phyloP scores from a whole-genome alignment of 2,329 filamentous ascomycete genomes.

The Cordyceps cicadae region DNA sequence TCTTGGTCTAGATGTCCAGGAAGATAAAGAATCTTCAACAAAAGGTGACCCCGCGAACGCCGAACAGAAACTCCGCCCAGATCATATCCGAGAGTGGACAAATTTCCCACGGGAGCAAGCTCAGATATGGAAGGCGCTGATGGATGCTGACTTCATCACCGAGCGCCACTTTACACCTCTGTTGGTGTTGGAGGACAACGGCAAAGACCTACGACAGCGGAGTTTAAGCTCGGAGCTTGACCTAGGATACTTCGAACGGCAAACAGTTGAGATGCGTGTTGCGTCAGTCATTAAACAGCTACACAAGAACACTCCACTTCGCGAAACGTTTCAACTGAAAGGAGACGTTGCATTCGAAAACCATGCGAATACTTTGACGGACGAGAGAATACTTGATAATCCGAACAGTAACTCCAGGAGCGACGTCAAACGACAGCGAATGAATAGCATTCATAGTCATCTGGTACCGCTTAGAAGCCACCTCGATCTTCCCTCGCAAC shows the following conservation, averaged over 20 bases:
- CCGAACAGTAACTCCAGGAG: no score
- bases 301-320: neutral
- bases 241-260: conserved; percentile 3
- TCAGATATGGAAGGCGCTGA: neutral
- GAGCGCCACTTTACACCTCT: neutral
- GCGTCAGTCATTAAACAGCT: neutral
- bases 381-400: neutral
- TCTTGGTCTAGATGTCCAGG: neutral
- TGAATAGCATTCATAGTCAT: no score
- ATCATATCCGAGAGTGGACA: neutral
- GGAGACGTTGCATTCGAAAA: conserved; percentile 4
- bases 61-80: conserved; percentile 1
- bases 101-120: neutral
- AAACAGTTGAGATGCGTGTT: conserved; percentile 2
- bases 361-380: neutral
- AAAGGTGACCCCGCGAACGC: no score
- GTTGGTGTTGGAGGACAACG: neutral
- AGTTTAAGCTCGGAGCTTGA: conserved; percentile 6
- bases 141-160: neutral
- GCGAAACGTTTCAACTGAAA: neutral
- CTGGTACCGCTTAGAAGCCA: no score
- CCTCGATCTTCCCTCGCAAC: no score
- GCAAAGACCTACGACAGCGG: neutral
- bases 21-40: neutral
- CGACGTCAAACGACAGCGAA: no score